Percentiles rank a stretch among this genome's conserved stretches.
phyloP scores from a whole-genome alignment of 306 rosid species.

The Cucumis cinereus region DNA sequence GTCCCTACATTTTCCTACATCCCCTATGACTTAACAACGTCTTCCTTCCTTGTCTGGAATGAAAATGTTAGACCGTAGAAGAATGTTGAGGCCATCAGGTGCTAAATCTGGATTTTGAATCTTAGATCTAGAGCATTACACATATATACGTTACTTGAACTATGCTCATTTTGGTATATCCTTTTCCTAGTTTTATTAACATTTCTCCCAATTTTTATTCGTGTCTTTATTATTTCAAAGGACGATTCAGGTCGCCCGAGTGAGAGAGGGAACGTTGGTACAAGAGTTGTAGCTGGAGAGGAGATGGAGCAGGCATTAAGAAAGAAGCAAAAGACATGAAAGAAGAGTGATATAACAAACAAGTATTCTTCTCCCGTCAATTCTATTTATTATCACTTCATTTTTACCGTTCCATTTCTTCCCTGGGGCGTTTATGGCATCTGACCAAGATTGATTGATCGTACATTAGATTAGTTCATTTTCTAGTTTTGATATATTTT shows the following conservation, averaged over 20 bases:
- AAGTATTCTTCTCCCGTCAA: neutral
- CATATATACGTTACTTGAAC: too few species aligned
- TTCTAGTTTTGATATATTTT: neutral
- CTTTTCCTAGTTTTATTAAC: neutral
- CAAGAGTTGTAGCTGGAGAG: neutral
- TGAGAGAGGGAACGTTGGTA: neutral
- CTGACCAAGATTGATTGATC: neutral
- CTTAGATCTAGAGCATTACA: too few species aligned
- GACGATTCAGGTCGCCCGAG: slow-evolving; percentile 1
- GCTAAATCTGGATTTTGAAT: too few species aligned
- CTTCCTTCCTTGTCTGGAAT: too few species aligned
- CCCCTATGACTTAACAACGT: too few species aligned
- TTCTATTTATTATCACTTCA: neutral
- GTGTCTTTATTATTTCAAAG: neutral
- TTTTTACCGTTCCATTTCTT: slow-evolving; percentile 1
- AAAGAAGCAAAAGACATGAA: slow-evolving; percentile 6
- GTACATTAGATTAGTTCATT: slow-evolving; percentile 2
- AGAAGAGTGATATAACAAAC: neutral
- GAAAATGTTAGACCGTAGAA: too few species aligned
- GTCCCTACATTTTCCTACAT: too few species aligned
- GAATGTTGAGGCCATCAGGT: too few species aligned
- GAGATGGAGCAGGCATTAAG: neutral
- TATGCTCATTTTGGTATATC: too few species aligned
- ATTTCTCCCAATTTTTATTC: too few species aligned
- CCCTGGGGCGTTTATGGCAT: neutral